These are phyloP conservation scores for Populus pruinosa DNA, from an alignment of 345 rosid genomes.

Conservation along the genomic window DNA sequence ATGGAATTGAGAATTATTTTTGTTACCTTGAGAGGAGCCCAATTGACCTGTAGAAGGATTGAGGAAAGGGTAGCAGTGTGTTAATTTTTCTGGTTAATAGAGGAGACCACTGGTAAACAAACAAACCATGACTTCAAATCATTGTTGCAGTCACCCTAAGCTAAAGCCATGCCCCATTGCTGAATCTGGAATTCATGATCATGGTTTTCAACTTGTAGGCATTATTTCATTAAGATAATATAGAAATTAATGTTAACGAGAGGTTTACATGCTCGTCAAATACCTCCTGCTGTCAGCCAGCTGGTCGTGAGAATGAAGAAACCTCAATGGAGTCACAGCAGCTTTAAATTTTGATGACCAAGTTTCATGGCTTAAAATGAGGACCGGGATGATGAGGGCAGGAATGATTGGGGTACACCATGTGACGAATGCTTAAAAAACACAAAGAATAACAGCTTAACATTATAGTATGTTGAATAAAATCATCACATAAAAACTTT, in stretches of 20 bases:
- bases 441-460: too few species aligned
- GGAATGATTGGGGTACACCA: background rate
- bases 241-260: background rate
- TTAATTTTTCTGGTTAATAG: background rate
- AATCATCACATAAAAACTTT: too few species aligned
- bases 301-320: background rate
- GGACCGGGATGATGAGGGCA: background rate
- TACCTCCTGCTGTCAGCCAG: background rate
- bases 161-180: too few species aligned
- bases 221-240: background rate
- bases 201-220: background rate
- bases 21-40: background rate
- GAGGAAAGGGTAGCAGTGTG: background rate
- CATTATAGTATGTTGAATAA: too few species aligned
- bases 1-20: background rate
- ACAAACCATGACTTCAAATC: too few species aligned
- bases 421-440: too few species aligned
- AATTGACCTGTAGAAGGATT: background rate
- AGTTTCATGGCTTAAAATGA: background rate
- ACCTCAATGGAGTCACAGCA: background rate
- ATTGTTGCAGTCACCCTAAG: too few species aligned
- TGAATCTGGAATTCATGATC: background rate
- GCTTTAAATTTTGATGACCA: background rate
- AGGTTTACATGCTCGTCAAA: background rate
- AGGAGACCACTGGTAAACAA: background rate